These are phyloP conservation scores for Dipteronia dyeriana DNA, from an alignment of 345 rosid species.

Conservation along the genomic window DNA sequence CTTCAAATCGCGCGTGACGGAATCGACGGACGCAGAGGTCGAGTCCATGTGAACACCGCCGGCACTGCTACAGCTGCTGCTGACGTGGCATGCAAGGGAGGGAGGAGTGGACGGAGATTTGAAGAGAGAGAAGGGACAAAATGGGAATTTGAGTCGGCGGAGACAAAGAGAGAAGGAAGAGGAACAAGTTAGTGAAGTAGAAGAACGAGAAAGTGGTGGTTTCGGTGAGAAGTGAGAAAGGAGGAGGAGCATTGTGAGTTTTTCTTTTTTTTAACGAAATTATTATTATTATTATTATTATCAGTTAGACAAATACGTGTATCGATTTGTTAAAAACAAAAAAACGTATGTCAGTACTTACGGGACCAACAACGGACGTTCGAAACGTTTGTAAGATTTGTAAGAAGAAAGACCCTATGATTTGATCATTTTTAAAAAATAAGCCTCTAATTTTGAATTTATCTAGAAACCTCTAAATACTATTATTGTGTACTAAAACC, in stretches of 20 bases:
- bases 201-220: slow-evolving; percentile 13
- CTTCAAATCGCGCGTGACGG: slow-evolving; percentile 67
- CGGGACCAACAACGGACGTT: too few species aligned
- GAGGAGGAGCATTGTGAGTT: background rate
- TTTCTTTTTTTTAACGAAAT: background rate
- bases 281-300: background rate
- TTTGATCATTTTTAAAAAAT: too few species aligned
- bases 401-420: too few species aligned
- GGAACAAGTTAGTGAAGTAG: slow-evolving; percentile 17
- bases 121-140: slow-evolving; percentile 32
- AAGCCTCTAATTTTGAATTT: too few species aligned
- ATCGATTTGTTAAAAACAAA: too few species aligned
- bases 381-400: too few species aligned
- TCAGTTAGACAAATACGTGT: too few species aligned
- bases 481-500: too few species aligned
- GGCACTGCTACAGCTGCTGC: slow-evolving; percentile 32
- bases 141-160: slow-evolving; percentile 21
- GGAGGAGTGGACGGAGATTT: slow-evolving; percentile 26
- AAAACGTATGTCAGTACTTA: too few species aligned
- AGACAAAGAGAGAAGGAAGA: slow-evolving; percentile 9
- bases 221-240: slow-evolving; percentile 26
- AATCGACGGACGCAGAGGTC: slow-evolving; percentile 51
- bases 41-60: slow-evolving; percentile 51
- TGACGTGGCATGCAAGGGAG: slow-evolving; percentile 41
- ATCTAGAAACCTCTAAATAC: too few species aligned